Base-by-base conservation (phyloP, 192 early-diverging fungal species). In the Jimgerdemannia flammicorona region DNA sequence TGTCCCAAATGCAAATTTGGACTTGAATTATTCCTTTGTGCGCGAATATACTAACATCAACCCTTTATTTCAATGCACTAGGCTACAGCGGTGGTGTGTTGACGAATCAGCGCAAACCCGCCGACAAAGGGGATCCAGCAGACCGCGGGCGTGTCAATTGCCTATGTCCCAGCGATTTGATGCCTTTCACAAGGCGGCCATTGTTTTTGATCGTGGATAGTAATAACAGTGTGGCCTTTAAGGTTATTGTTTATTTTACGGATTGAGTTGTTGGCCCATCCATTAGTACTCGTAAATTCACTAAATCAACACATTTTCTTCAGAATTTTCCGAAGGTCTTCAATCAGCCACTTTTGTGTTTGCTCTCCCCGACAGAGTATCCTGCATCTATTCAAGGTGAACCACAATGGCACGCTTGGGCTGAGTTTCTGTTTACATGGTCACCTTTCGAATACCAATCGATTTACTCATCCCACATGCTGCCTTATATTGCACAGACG, bases 121-220 rank as follows among this genome's bases (percentile, higher is more conserved):
- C 79, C 1, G 92, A 95, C 40, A 92, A 91, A 54, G 69, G 74
- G 10, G 85, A 81, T 4, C 72, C 64, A 29, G 79, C 75, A 17
- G 84, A 83, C 63, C 85, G 75, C 66, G 80, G 70, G 20, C 79
- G 81, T 40, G 82, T 88, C 75, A 92, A 96, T 80, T 92, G 93
- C 29, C 82, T 98, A 19, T 94, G 97, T 74, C 97, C 97, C 3
- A 86, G 87, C 3, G 98, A 99, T 74, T 85, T 99, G 42, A 78
- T 98, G 9, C 98, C 98, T 0, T 98, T 96, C 72, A 97, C 96
- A 63, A 86, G 98, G 69, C 98, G 98, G 72, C 94, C 98, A 4
- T 84, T 99, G 75, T 98, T 98, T 74, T 78, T 98, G 20, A 88
- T 99, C 70, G 88, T 99, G 18, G 98, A 99, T 76, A 97, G 96